A percentile compares a stretch with the other conserved stretches of the same genome.
Evolutionary conservation across 23 red algal species (phyloP).

Genomic region (Cyanidium caldarium): DNA sequence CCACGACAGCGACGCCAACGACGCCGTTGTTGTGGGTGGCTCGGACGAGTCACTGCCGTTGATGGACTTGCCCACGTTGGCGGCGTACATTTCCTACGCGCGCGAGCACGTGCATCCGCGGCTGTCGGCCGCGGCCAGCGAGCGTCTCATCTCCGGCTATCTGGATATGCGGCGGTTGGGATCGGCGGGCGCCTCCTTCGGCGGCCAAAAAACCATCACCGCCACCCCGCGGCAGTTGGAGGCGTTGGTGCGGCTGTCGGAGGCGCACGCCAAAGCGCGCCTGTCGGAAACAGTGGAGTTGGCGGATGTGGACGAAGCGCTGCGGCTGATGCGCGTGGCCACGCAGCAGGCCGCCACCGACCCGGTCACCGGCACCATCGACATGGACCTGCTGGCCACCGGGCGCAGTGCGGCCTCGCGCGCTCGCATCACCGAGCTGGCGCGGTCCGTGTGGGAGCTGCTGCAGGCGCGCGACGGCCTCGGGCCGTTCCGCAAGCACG

Average conservation of each 20-base stretch:
- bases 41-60: conserved; percentile 11
- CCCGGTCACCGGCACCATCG: conserved; percentile 70
- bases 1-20: background rate
- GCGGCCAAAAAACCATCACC: conserved; percentile 51
- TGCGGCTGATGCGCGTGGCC: conserved; percentile 67
- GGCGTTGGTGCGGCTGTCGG: conserved; percentile 76
- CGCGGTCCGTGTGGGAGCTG: background rate
- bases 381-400: conserved; percentile 74
- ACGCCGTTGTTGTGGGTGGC: background rate
- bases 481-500: background rate
- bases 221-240: conserved; percentile 94
- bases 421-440: background rate
- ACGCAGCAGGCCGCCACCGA: conserved; percentile 61
- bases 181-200: conserved; percentile 7
- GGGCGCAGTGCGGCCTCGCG: conserved; percentile 19
- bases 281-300: conserved; percentile 41
- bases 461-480: background rate
- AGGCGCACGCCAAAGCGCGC: conserved; percentile 73
- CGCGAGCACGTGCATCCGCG: conserved; percentile 47
- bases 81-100: conserved; percentile 86
- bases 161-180: conserved; percentile 48
- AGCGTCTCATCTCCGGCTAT: conserved; percentile 36
- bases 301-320: conserved; percentile 82
- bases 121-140: conserved; percentile 36
- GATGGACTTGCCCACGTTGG: conserved; percentile 34